Evolutionary conservation across 768 basidiomycete species (phyloP), one percentile per base, ranked within the genome.

Genomic region (Paxillus ammoniavirescens): DNA sequence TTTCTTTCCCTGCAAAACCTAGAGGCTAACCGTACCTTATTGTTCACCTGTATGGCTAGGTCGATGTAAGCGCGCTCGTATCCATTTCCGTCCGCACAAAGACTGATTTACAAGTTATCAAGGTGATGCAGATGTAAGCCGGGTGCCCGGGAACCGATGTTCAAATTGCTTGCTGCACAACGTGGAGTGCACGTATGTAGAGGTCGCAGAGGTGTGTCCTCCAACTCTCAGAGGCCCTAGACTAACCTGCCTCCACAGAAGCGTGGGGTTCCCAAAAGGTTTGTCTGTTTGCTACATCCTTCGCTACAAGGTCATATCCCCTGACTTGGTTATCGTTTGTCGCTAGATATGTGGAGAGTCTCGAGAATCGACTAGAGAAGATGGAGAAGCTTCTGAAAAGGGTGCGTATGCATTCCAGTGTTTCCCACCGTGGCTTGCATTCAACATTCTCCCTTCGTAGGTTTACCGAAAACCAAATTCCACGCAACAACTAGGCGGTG

Each of bases 401-500:
- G 68, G 86, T 82, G 31, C 54, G 55, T 14, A 21, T 21, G 30
- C n/a, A 37, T 33, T 18, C n/a, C 21, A 12, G 1, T 17, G 15
- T 28, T 53, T 28, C 47, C 42, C 17, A 28, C 52, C 18, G 30
- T 59, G 23, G 53, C 58, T 28, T 38, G 12, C 13, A 52, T 45
- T 55, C 1, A 33, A 52, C 46, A 8, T 37, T 37, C 33, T 37
- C 40, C 33, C 26, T 8, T 18, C n/a, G n/a, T 41, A 88, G 87
- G 73, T 89, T 42, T 83, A 80, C 60, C 86, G 86, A 12, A 82
- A 87, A 47, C 79, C 81, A 42, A 79, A 83, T 49, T 75, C 86
- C 31, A 75, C 82, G 18, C 77, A 76, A 52, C 82, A 87, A 58
- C 69, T 88, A 10, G 82, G 82, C 15, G 73, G 73, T 28, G 50